These are phyloP conservation scores for Verticillium longisporum DNA, from an alignment of 2,329 filamentous ascomycete species.

Conservation along the genomic window DNA sequence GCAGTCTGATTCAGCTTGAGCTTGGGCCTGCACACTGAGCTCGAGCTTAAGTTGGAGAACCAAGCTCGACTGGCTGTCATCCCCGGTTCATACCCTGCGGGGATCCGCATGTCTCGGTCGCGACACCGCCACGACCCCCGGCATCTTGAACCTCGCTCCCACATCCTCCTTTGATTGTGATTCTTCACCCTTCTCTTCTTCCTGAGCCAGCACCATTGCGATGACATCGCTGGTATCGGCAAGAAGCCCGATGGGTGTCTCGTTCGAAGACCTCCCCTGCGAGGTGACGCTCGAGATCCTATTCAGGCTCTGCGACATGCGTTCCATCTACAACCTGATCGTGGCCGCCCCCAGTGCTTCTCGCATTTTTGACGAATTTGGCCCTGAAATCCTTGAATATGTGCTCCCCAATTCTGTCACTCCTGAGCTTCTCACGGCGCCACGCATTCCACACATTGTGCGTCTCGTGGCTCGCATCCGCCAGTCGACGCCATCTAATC, in stretches of 20 bases:
- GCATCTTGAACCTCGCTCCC: not conserved
- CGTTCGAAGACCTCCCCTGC: not conserved
- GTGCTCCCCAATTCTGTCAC: not conserved
- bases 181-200: not conserved
- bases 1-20: not conserved
- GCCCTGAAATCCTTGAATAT: not conserved
- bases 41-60: not conserved
- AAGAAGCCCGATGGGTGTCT: not conserved
- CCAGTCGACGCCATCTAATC: not conserved
- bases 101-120: not conserved
- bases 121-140: not conserved
- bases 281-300: slow-evolving; percentile 1
- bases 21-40: not conserved
- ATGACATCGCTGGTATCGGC: not conserved
- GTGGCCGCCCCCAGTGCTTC: not conserved
- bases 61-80: not conserved
- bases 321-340: slow-evolving; percentile 1
- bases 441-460: not conserved
- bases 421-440: not conserved
- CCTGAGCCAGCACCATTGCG: not conserved
- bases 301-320: not conserved
- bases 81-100: not conserved
- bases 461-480: slow-evolving; percentile 1
- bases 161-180: not conserved
- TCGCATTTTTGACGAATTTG: not conserved